Conservation (phyloP, 345 rosid species). For the Camelina laxa region DNA sequence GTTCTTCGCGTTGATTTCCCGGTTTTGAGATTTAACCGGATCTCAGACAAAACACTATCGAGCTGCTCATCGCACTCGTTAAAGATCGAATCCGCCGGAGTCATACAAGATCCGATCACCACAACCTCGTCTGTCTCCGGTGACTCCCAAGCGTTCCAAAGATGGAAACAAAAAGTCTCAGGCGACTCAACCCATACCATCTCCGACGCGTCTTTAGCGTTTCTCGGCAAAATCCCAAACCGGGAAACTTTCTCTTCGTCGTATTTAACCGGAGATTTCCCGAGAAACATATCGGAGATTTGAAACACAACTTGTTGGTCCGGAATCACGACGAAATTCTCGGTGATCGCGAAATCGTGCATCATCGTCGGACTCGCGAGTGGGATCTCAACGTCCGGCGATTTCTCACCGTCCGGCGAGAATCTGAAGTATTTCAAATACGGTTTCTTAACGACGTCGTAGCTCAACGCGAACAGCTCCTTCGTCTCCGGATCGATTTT, state of each 20-base stretch:
- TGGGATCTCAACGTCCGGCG: constrained; percentile 81
- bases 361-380: constrained; percentile 83
- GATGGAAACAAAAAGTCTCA: constrained; percentile 85
- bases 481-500: constrained; percentile 74
- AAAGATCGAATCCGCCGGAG: constrained; percentile 97
- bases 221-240: constrained; percentile 71
- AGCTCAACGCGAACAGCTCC: constrained; percentile 81
- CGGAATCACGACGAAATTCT: constrained; percentile 82
- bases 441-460: constrained; percentile 81
- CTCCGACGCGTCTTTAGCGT: constrained; percentile 57
- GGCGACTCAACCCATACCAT: constrained; percentile 84
- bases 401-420: constrained; percentile 65
- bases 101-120: constrained; percentile 96
- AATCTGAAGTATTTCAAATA: constrained; percentile 77
- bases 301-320: constrained; percentile 96
- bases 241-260: constrained; percentile 75
- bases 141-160: constrained; percentile 99
- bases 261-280: constrained; percentile 89
- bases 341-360: constrained; percentile 91
- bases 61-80: constrained; percentile 87
- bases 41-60: constrained; percentile 78
- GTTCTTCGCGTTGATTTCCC: constrained; percentile 78
- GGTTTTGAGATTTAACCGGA: constrained; percentile 77
- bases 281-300: constrained; percentile 76
- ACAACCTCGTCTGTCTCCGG: constrained; percentile 80